Evolutionary conservation across 164 flowering plant genomes (phyloP).

Genomic region (Akebia trifoliata): DNA sequence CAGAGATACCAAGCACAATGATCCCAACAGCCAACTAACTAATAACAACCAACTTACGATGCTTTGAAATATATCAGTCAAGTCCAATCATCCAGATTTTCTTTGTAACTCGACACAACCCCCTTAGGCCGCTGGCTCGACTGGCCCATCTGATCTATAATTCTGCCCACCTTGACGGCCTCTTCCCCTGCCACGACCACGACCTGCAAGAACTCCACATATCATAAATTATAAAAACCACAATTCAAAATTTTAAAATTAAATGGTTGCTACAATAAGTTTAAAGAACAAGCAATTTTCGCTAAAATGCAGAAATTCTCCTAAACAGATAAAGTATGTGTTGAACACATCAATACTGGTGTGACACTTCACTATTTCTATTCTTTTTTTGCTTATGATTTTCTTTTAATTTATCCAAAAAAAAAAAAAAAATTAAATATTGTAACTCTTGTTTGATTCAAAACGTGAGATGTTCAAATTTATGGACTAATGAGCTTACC

Average conservation of each 20-base stretch:
- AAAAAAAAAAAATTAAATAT: not conserved
- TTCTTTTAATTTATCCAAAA: no score
- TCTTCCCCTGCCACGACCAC: slow-evolving; percentile 38
- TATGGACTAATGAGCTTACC: slow-evolving; percentile 23
- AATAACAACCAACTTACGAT: not conserved
- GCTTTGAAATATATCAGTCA: not conserved
- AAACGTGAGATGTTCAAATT: not conserved
- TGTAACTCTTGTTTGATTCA: not conserved
- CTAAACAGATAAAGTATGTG: not conserved
- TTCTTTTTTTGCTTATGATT: no score
- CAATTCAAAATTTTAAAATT: not conserved
- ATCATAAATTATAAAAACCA: not conserved
- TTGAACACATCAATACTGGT: no score
- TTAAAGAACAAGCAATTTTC: not conserved
- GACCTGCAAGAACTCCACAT: slow-evolving; percentile 24
- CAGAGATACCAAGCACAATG: not conserved
- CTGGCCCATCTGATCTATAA: not conserved
- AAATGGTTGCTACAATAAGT: not conserved
- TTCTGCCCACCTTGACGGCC: slow-evolving; percentile 17
- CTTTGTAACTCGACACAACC: not conserved
- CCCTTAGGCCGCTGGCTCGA: not conserved
- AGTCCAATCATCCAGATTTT: slow-evolving; percentile 6
- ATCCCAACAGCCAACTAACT: not conserved
- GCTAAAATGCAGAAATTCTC: not conserved
- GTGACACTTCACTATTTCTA: no score